These are phyloP conservation scores for Blastomyces emzantsi DNA, from an alignment of 2,329 filamentous ascomycete species.

Conservation along the genomic window DNA sequence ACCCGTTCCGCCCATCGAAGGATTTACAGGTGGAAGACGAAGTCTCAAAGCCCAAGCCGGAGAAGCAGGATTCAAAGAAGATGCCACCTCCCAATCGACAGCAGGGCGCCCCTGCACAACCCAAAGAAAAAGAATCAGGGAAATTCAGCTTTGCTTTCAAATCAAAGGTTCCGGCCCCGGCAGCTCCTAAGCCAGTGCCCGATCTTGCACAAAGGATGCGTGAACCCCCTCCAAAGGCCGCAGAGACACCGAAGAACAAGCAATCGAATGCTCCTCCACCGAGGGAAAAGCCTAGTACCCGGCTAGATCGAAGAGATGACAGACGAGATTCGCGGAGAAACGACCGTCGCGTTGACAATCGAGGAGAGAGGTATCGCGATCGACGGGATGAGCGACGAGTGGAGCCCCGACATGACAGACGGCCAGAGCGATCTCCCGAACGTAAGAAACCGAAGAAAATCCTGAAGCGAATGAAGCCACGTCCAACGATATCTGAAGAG, in stretches of 20 bases:
- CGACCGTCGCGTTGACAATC: conserved; percentile 34
- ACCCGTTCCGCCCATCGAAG: conserved; percentile 55
- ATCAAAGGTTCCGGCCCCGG: conserved; percentile 54
- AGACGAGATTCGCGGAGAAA: conserved; percentile 30
- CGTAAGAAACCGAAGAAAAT: conserved; percentile 48
- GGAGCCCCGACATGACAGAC: conserved; percentile 32
- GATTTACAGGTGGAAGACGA: conserved; percentile 58
- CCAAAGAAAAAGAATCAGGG: conserved; percentile 33
- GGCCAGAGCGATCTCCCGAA: conserved; percentile 40
- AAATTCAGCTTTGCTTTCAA: conserved; percentile 96
- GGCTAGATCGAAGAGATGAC: conserved; percentile 37
- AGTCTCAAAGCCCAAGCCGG: conserved; percentile 39
- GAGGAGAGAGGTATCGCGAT: conserved; percentile 30
- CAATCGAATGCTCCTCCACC: conserved; percentile 29
- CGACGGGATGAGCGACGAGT: conserved; percentile 17
- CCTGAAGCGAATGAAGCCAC: conserved; percentile 60
- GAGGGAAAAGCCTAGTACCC: conserved; percentile 33
- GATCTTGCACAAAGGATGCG: conserved; percentile 43
- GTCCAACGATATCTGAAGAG: conserved; percentile 61
- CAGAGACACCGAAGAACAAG: conserved; percentile 32
- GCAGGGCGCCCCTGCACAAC: conserved; percentile 46
- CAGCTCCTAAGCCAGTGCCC: conserved; percentile 44
- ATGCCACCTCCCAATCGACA: conserved; percentile 50
- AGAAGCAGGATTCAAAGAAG: conserved; percentile 36
- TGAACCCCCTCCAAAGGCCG: conserved; percentile 31